These are phyloP conservation scores for Oryza glaberrima DNA, from an alignment of 176 grass and related monocot species.

Conservation along the genomic window DNA sequence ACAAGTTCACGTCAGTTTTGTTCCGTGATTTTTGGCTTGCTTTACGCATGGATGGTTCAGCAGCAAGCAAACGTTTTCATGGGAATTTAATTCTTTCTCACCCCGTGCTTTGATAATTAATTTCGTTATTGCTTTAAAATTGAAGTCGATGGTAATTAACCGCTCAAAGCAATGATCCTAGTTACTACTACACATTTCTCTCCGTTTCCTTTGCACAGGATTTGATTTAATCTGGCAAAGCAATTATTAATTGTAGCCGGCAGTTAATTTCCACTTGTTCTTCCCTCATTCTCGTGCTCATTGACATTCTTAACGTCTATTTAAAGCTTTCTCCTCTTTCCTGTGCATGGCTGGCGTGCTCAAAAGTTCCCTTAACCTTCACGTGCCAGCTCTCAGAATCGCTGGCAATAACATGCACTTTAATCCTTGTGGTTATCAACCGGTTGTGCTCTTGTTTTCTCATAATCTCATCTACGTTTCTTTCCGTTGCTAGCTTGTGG, in stretches of 20 bases:
- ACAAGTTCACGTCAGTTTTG: not conserved
- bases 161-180: not conserved
- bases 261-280: conserved; percentile 3
- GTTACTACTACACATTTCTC: not conserved
- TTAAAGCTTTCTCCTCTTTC: not conserved
- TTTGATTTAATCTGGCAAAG: not conserved
- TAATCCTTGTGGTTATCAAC: not conserved
- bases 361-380: conserved; percentile 27
- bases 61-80: not conserved
- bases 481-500: not conserved
- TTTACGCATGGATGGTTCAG: too few relatives aligned
- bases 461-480: not conserved
- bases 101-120: not conserved
- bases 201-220: not conserved
- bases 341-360: conserved; percentile 12
- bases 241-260: not conserved
- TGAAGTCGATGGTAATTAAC: not conserved
- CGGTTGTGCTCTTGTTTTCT: conserved; percentile 12
- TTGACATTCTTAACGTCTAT: conserved; percentile 26
- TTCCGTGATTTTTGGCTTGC: not conserved
- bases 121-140: not conserved
- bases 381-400: conserved; percentile 31
- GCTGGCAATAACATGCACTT: conserved; percentile 10
- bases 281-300: not conserved
- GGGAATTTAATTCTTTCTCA: not conserved